Conservation (phyloP, 2,329 filamentous ascomycete species). For the Lachnellula hyalina region DNA sequence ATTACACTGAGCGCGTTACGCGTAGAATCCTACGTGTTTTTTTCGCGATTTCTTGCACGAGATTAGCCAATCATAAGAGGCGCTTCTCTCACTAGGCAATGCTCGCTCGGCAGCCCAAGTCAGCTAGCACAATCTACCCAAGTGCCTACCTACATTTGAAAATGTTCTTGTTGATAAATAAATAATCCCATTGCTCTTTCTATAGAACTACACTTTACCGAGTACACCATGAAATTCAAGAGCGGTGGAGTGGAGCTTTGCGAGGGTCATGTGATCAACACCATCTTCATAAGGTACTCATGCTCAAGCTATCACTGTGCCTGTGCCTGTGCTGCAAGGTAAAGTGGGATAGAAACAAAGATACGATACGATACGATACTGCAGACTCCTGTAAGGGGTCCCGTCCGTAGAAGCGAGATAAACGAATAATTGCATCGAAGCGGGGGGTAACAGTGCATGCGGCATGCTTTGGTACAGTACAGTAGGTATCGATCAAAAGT, state of each 20-base stretch:
- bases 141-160: too few species aligned
- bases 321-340: not conserved
- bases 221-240: not conserved
- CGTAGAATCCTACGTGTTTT: not conserved
- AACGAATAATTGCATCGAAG: not conserved
- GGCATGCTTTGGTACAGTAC: not conserved
- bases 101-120: not conserved
- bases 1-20: constrained; percentile 1
- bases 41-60: constrained; percentile 6
- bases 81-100: not conserved
- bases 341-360: not conserved
- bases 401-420: not conserved
- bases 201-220: not conserved
- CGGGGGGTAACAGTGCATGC: not conserved
- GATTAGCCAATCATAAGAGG: not conserved
- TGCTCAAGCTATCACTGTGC: not conserved
- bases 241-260: not conserved
- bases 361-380: too few species aligned
- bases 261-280: not conserved
- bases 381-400: not conserved
- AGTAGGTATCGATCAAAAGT: not conserved
- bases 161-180: too few species aligned
- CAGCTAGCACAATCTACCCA: too few species aligned
- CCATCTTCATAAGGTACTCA: not conserved
- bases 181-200: not conserved